Evolutionary conservation across 140 eudicot species (phyloP).

Genomic region (Senecio squalidus): DNA sequence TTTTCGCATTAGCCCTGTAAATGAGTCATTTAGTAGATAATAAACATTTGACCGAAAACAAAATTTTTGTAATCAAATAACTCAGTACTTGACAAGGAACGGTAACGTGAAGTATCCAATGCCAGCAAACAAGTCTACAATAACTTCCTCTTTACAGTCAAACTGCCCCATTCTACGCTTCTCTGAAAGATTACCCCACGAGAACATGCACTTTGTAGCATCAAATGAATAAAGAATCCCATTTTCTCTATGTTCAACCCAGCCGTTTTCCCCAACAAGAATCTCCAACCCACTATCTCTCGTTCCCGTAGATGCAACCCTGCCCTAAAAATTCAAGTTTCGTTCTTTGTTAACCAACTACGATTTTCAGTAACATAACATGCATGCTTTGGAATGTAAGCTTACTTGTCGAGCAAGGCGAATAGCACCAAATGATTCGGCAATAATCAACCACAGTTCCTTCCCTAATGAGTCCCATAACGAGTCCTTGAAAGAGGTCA

Average conservation of each 20-base stretch:
- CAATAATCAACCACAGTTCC: conserved; percentile 76
- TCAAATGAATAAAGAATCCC: conserved; percentile 93
- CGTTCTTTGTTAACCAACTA: not conserved
- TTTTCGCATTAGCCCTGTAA: conserved; percentile 67
- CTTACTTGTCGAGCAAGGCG: conserved; percentile 97
- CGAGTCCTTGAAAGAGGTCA: conserved; percentile 64
- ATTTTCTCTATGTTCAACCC: conserved; percentile 95
- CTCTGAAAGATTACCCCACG: conserved; percentile 99
- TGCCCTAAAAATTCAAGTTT: conserved; percentile 46
- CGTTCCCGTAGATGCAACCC: conserved; percentile 70
- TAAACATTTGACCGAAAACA: no score
- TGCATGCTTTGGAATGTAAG: not conserved
- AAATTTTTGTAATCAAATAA: no score
- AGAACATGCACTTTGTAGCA: conserved; percentile 97
- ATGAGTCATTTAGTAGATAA: conserved; percentile 7
- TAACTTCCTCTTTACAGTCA: conserved; percentile 72
- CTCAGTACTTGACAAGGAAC: conserved; percentile 90
- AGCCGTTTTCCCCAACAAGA: conserved; percentile 81
- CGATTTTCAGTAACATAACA: not conserved
- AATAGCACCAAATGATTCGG: conserved; percentile 68
- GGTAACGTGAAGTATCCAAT: conserved; percentile 91
- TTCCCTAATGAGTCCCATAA: conserved; percentile 58
- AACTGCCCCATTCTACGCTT: conserved; percentile 80
- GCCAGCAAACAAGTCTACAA: conserved; percentile 92
- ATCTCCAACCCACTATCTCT: conserved; percentile 91